Base-by-base conservation (phyloP, 495 filamentous ascomycete genomes). In the Aspergillus saccharolyticus region DNA sequence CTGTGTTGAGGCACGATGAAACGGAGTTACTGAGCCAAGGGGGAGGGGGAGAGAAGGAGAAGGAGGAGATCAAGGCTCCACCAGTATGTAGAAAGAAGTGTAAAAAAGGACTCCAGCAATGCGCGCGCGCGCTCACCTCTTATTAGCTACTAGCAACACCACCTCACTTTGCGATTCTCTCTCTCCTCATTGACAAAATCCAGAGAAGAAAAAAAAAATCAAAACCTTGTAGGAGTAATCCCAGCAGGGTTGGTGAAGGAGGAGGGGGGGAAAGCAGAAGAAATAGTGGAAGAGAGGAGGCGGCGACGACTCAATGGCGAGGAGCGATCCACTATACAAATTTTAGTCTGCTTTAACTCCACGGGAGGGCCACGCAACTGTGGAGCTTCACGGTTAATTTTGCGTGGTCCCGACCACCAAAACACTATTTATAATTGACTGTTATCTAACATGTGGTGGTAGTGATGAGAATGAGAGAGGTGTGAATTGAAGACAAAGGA, bases 331-430 rank as follows among this genome's bases (percentile, higher is more conserved):
- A 50, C 47, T 50, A 24, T 50, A 17, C 22, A 50, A 30, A 17
- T 50, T 50, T 50, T 50, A 50, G 47, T 50, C 24, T 50, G n/a
- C 24, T 50, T 50, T 50, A 50, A 50, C 28, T 50, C 47, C 22
- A 30, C 47, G 47, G 47, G 22, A 50, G 47, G 54, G 62, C 66
- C 66, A 60, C 63, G 63, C 60, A 61, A 58, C 45, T 55, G 66
- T 68, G 66, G 66, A 64, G 56, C 65, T 55, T 42, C 47, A 54
- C 47, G 24, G 47, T 50, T 55, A 42, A 20, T 25, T 55, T 28
- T 55, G 44, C 28, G 14, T 39, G 19, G 53, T 44, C 46, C 17
- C 43, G 42, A 43, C 44, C 24, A 19, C 52, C n/a, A n/a, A 44
- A 44, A 54, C 44, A 54, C 44, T 12, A 28, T 43, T 30, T 47